Evolutionary conservation across 495 filamentous ascomycete genomes (phyloP).

Genomic region (Bryoglossum gracile): DNA sequence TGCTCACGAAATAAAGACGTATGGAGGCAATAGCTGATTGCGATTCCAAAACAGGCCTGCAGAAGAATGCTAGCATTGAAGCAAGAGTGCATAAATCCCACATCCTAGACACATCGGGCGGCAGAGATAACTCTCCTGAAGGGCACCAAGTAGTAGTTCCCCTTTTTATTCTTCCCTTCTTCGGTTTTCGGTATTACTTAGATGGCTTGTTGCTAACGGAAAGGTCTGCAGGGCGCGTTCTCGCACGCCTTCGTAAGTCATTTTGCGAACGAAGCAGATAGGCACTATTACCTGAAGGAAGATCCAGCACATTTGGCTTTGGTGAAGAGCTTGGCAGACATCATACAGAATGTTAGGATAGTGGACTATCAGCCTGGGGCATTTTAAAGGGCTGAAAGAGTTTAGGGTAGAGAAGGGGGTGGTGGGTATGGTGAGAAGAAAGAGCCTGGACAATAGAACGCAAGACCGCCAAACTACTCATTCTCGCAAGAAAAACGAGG

Average conservation of each 20-base stretch:
- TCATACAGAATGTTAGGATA: constrained; percentile 35
- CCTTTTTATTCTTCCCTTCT: neutral
- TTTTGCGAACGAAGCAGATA: constrained; percentile 50
- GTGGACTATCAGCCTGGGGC: constrained; percentile 37
- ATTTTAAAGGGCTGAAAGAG: constrained; percentile 20
- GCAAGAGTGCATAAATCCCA: constrained; percentile 42
- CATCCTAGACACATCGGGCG: constrained; percentile 48
- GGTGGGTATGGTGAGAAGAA: neutral
- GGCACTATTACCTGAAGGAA: constrained; percentile 45
- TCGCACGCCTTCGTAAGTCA: constrained; percentile 57
- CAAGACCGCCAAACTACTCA: too few species aligned
- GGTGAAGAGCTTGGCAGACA: constrained; percentile 28
- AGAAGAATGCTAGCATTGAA: constrained; percentile 30
- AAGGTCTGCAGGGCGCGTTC: constrained; percentile 15
- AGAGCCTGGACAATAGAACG: neutral
- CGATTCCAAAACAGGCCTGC: constrained; percentile 25
- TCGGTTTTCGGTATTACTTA: neutral
- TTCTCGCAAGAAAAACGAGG: too few species aligned
- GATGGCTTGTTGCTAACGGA: neutral
- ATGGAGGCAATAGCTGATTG: too few species aligned
- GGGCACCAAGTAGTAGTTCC: constrained; percentile 46
- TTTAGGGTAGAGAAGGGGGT: neutral
- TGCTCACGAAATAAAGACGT: too few species aligned
- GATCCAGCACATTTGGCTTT: constrained; percentile 46
- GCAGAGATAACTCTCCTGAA: constrained; percentile 57